Evolutionary conservation across 306 rosid genomes (phyloP), one percentile per base, ranked within the genome.

Genomic region (Fragaria ananassa): DNA sequence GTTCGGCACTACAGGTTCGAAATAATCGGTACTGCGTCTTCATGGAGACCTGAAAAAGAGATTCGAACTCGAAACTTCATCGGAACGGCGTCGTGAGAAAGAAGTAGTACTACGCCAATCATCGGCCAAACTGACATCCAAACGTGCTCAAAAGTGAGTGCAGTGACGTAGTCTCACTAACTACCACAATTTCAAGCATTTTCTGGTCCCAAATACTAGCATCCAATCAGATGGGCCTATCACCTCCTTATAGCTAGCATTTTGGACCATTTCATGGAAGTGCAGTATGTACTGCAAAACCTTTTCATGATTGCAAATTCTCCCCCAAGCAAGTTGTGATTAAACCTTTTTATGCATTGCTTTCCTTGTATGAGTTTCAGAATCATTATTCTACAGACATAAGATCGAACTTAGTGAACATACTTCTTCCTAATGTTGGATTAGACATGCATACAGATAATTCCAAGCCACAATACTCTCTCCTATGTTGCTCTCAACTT

Each of bases 261-360:
- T 74, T 74, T 61, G 78, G 78, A 72, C 78, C 82, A 72, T 63
- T 70, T 72, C 70, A 63, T 8, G 23, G 19, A 60, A 80, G 39
- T n/a, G 29, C 56, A 69, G 13, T 37, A 7, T 15, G 21, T 31
- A 31, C 42, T 31, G 68, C n/a, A 14, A 27, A 62, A 6, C 42
- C 41, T 31, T 62, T 62, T 34, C 17, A 62, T 62, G 68, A 62
- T 31, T 62, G 68, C 68, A 14, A 62, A 13, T 62, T 34, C 68
- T 31, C 10, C 39, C 19, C n/a, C 8, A 61, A 61, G 4, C 67
- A 56, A 56, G 0, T 21, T 51, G 25, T 51, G 58, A 51, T 18
- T 51, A 51, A 18, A 51, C 23, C 62, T 15, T 15, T 47, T 4
- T 14, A 49, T 15, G 10, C 13, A 4, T 8, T 21, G 62, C 14